Evolutionary conservation across 345 rosid species (phyloP), one percentile per base, ranked within the genome.

Genomic region (Moricandia moricandioides): DNA sequence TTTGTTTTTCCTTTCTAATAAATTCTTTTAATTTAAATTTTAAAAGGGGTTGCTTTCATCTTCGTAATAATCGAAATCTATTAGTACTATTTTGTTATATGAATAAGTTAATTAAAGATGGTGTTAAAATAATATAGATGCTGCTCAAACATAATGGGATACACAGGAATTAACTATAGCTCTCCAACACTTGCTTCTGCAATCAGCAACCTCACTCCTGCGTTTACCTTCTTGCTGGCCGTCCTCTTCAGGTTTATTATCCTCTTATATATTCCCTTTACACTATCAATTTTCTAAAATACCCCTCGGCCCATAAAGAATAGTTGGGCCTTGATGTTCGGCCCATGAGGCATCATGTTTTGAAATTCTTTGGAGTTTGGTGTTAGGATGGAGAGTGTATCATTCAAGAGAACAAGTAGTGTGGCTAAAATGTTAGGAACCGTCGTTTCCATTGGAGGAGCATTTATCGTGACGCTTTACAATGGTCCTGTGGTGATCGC

Each of bases 181-280:
- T 88, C 97, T 35, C 96, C 99, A 12, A 86, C 97, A 26, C 97
- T 95, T 64, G 87, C 99, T 84, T 91, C 97, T 55, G 97, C 97
- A 40, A 86, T 95, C 86, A 88, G 97, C 85, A 95, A 88, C 85
- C 99, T 95, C 72, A 85, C 91, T 7, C 97, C 99, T 24, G 99
- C 97, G 67, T 88, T 95, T 72, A 95, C 99, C 21, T 95, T 91
- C 96, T 82, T 95, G 4, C 85, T 95, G 0, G 97, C 95, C 74
- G 51, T 90, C 81, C 52, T 90, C 67, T 88, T 86, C 92, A 83
- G 98, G 98, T 60, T 39, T 7, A 7, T 30, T 31, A 13, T 12
- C 5, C 58, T 56, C 1, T 31, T 10, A 8, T 39, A 26, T 77
- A 71, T 65, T 71, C 77, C 62, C 17, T 71, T 65, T 57, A 71